These are phyloP conservation scores for Cruciata laevipes DNA, from an alignment of 257 asterid genomes.

Conservation along the genomic window DNA sequence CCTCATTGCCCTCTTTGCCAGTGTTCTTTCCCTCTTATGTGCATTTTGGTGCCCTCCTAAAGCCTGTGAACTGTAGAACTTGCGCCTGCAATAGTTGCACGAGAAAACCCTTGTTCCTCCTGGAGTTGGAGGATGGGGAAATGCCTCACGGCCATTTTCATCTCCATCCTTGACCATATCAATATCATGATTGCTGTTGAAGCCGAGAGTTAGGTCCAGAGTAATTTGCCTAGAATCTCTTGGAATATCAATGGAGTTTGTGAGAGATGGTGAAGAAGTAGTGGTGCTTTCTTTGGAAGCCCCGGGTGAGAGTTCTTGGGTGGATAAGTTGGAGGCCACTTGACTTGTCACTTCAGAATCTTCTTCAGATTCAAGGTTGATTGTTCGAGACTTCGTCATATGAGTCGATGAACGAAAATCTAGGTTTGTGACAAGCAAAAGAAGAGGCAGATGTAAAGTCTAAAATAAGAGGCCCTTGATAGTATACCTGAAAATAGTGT, in stretches of 20 bases:
- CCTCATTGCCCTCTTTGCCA: constrained; percentile 83
- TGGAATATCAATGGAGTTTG: constrained; percentile 20
- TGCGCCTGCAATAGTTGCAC: constrained; percentile 85
- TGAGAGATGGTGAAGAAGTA: constrained; percentile 34
- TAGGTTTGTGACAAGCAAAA: neutral
- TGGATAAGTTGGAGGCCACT: constrained; percentile 47
- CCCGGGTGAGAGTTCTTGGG: constrained; percentile 39
- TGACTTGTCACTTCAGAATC: constrained; percentile 74
- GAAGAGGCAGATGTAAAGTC: neutral
- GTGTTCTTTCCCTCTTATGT: constrained; percentile 83
- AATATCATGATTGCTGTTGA: constrained; percentile 22
- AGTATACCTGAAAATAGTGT: constrained; percentile 13
- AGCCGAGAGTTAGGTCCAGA: constrained; percentile 71
- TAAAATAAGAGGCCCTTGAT: neutral
- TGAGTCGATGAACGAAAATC: neutral
- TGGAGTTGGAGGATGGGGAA: constrained; percentile 32
- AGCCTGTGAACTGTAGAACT: constrained; percentile 93
- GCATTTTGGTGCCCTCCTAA: constrained; percentile 96
- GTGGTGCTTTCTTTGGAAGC: constrained; percentile 37
- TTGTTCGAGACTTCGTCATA: constrained; percentile 42
- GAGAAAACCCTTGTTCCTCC: constrained; percentile 56
- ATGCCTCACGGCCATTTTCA: constrained; percentile 18
- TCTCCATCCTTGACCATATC: constrained; percentile 18
- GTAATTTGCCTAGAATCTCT: constrained; percentile 29
- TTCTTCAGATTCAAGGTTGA: constrained; percentile 63